Evolutionary conservation across 345 rosid species (phyloP).

Genomic region (Aegle marmelos): DNA sequence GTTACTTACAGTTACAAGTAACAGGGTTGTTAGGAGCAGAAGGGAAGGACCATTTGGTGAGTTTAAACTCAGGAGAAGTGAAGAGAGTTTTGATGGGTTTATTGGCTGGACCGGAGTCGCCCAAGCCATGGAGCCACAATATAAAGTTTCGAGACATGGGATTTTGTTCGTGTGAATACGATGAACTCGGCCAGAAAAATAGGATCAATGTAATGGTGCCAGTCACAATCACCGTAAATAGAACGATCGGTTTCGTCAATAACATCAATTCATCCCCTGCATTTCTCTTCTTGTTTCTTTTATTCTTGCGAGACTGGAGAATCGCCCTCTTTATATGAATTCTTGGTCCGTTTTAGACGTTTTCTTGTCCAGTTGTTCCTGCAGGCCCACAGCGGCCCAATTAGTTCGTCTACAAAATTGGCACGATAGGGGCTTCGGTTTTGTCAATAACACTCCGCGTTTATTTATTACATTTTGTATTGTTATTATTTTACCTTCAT

Average conservation of each 20-base stretch:
- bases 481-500: no score
- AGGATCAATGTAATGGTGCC: slow-evolving; percentile 35
- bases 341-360: background rate
- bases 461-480: no score
- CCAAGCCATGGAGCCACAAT: slow-evolving; percentile 86
- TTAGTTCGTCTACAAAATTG: no score
- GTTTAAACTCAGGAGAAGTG: slow-evolving; percentile 51
- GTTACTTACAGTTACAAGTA: slow-evolving; percentile 62
- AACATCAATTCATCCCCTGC: background rate
- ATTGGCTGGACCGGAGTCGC: slow-evolving; percentile 88
- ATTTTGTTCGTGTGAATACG: slow-evolving; percentile 23
- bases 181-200: slow-evolving; percentile 22
- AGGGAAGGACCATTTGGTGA: slow-evolving; percentile 81
- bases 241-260: slow-evolving; percentile 9
- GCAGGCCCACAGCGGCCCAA: no score
- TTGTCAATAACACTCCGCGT: no score
- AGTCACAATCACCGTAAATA: slow-evolving; percentile 17
- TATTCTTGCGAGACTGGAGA: background rate
- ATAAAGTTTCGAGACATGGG: slow-evolving; percentile 59
- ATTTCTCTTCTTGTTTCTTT: background rate
- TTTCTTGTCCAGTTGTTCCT: background rate
- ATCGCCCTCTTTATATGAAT: background rate
- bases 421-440: no score
- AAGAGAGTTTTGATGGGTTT: slow-evolving; percentile 73
- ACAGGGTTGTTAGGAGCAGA: slow-evolving; percentile 70